Conservation (phyloP, 768 basidiomycete genomes). For the Amanita rimosa region DNA sequence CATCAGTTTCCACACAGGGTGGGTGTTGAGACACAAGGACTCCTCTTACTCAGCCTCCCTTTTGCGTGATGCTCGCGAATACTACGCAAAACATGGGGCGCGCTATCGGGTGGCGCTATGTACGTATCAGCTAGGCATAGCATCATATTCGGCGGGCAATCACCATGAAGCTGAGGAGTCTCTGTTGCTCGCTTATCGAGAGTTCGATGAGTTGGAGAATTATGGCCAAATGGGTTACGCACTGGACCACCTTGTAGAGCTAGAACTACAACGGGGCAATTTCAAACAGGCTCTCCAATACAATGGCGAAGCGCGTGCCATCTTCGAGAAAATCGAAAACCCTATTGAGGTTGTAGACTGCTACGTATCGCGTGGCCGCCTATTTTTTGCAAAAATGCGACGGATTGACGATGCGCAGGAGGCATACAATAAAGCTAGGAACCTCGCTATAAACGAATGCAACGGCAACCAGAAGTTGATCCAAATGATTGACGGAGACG, state of each 20-base stretch:
- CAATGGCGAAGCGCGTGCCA: not conserved
- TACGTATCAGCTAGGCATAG: not conserved
- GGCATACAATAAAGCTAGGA: not conserved
- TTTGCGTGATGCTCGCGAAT: not conserved
- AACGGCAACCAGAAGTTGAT: not conserved
- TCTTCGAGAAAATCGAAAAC: constrained; percentile 2
- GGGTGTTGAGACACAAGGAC: not conserved
- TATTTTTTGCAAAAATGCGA: not conserved
- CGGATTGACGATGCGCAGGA: not conserved
- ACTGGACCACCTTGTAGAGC: not conserved
- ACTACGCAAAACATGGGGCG: not conserved
- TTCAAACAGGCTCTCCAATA: not conserved
- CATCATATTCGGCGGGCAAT: not conserved
- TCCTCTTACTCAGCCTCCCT: not conserved
- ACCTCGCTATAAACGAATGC: not conserved
- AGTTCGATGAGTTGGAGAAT: not conserved
- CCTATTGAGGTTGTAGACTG: not conserved
- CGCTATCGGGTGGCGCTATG: not conserved
- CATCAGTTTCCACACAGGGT: not conserved
- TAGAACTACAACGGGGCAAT: not conserved
- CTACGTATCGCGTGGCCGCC: not conserved
- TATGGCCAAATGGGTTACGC: not conserved
- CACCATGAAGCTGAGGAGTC: not conserved
- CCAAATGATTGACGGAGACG: not conserved
- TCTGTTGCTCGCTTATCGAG: not conserved